Conservation (phyloP, 345 rosid species). For the Lenwebbia sp. region DNA sequence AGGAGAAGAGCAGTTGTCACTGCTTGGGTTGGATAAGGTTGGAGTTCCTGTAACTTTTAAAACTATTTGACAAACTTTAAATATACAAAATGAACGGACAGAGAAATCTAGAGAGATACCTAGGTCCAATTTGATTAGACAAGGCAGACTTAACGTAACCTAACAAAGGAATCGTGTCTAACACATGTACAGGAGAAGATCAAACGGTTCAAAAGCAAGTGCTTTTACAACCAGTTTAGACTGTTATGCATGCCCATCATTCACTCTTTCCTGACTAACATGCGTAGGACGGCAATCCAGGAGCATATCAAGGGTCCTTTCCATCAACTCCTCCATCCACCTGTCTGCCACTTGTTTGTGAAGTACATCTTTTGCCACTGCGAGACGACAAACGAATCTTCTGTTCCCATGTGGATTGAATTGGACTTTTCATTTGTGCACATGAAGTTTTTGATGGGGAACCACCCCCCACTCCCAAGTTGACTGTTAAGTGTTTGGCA, state of each 20-base stretch:
- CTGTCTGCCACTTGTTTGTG: constrained; percentile 24
- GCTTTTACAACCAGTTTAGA: constrained; percentile 1
- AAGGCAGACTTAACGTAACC: constrained; percentile 10
- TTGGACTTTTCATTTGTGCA: not conserved
- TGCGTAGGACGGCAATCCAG: constrained; percentile 9
- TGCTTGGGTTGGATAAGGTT: not conserved
- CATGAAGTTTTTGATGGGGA: not conserved
- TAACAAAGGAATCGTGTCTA: not conserved
- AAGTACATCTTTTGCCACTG: not conserved
- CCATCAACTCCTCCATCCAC: constrained; percentile 12
- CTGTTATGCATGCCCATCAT: not conserved
- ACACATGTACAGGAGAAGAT: not conserved
- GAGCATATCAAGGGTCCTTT: not conserved
- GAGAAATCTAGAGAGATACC: constrained; percentile 14
- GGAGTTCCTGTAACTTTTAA: not conserved
- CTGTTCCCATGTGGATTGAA: not conserved
- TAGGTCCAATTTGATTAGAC: constrained; percentile 17
- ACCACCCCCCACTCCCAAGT: not conserved
- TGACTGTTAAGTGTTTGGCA: not conserved
- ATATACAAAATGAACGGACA: constrained; percentile 8
- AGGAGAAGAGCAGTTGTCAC: not conserved
- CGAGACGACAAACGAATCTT: not conserved
- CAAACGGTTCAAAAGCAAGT: not conserved
- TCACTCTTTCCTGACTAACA: not conserved
- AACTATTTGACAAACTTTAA: constrained; percentile 1